Percentiles rank a stretch among this genome's conserved stretches.
Evolutionary conservation across 495 filamentous ascomycete species (phyloP).

Genomic region (Penicillium odoratum): DNA sequence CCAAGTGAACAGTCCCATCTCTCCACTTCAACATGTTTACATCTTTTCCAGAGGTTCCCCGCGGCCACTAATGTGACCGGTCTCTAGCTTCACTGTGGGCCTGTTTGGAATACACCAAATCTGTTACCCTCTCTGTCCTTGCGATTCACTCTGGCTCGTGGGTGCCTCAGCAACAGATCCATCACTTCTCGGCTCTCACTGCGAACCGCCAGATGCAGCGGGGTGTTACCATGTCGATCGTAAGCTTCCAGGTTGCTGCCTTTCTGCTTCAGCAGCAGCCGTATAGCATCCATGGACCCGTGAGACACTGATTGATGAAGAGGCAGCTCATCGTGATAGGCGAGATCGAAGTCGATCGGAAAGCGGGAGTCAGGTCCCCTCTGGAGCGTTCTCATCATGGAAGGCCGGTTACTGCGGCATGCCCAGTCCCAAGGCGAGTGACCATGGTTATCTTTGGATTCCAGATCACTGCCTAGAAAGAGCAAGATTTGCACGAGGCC

Average conservation of each 20-base stretch:
- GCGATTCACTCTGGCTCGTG: slow-evolving; percentile 1
- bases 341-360: neutral
- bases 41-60: neutral
- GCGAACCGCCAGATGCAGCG: slow-evolving; percentile 14
- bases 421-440: slow-evolving; percentile 10
- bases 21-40: neutral
- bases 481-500: slow-evolving; percentile 11
- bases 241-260: neutral
- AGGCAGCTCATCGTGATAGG: slow-evolving; percentile 9
- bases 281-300: slow-evolving; percentile 8
- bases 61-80: neutral
- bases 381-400: slow-evolving; percentile 4
- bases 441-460: slow-evolving; percentile 10
- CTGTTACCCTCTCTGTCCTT: slow-evolving; percentile 12
- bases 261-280: slow-evolving; percentile 10
- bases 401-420: slow-evolving; percentile 3
- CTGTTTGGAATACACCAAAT: neutral
- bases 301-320: slow-evolving; percentile 13
- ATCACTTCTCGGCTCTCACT: slow-evolving; percentile 7
- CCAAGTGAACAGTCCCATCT: neutral
- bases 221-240: slow-evolving; percentile 12
- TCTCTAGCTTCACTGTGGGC: neutral
- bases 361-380: neutral
- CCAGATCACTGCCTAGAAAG: slow-evolving; percentile 6
- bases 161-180: slow-evolving; percentile 11